Conservation (phyloP, 345 rosid genomes). For the Bretschneidera sinensis region DNA sequence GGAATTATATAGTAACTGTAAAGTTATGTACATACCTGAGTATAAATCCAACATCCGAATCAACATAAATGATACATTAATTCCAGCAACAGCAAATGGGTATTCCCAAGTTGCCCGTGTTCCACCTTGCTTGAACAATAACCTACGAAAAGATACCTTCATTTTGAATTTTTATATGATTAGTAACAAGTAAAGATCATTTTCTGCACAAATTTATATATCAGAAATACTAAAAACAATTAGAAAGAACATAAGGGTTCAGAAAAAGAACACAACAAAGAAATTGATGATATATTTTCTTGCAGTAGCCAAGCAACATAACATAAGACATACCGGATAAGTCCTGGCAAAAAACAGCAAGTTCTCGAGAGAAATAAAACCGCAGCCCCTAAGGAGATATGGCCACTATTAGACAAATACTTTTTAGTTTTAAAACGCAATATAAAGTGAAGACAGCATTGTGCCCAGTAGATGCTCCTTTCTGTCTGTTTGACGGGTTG, state of each 20-base stretch:
- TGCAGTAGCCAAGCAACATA: slow-evolving; percentile 5
- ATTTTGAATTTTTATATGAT: slow-evolving; percentile 43
- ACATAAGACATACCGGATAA: slow-evolving; percentile 59
- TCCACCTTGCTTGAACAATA: slow-evolving; percentile 85
- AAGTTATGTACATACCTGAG: slow-evolving; percentile 39
- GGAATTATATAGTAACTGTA: background rate
- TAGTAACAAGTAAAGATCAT: slow-evolving; percentile 24
- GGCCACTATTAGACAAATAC: slow-evolving; percentile 11
- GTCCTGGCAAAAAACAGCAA: slow-evolving; percentile 79
- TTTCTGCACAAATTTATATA: background rate
- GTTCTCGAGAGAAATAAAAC: slow-evolving; percentile 84
- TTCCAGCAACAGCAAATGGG: slow-evolving; percentile 98
- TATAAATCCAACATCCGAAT: slow-evolving; percentile 89
- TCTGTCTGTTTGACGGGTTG: too few relatives aligned
- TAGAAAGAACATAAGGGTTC: background rate
- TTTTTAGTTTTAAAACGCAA: background rate
- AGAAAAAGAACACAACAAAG: background rate
- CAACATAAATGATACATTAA: slow-evolving; percentile 87
- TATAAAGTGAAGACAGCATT: background rate
- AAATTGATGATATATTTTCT: background rate
- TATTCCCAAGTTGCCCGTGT: slow-evolving; percentile 90
- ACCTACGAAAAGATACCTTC: slow-evolving; percentile 95
- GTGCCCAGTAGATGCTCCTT: too few relatives aligned
- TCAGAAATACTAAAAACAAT: too few relatives aligned
- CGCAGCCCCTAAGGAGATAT: slow-evolving; percentile 65